Evolutionary conservation across 2,329 filamentous ascomycete genomes (phyloP).

Genomic region (Tetracladium maxilliforme): DNA sequence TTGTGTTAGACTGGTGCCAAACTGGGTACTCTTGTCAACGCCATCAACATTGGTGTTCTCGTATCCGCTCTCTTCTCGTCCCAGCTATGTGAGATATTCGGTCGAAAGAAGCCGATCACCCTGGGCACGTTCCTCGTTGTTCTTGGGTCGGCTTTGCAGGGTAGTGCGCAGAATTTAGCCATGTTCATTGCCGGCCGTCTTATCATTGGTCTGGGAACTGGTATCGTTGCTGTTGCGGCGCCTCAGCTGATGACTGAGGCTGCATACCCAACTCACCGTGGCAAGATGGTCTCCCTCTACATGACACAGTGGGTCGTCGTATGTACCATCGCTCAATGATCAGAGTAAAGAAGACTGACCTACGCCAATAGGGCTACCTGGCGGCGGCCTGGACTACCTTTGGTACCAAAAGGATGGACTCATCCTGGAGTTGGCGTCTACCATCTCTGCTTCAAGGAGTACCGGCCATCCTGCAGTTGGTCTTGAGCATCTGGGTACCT

Average conservation of each 20-base stretch:
- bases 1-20: too few relatives aligned
- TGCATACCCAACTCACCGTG: slow-evolving; percentile 5
- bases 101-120: slow-evolving; percentile 12
- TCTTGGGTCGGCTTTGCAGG: slow-evolving; percentile 13
- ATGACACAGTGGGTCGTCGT: slow-evolving; percentile 16
- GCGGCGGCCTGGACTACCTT: slow-evolving; percentile 23
- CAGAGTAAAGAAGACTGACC: too few relatives aligned
- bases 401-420: slow-evolving; percentile 18
- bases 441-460: slow-evolving; percentile 26
- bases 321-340: too few relatives aligned
- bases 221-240: slow-evolving; percentile 5
- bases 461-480: too few relatives aligned
- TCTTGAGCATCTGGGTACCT: too few relatives aligned
- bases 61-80: too few relatives aligned
- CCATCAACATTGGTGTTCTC: too few relatives aligned
- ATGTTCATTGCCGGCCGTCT: slow-evolving; percentile 8
- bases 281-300: slow-evolving; percentile 12
- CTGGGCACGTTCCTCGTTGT: slow-evolving; percentile 13
- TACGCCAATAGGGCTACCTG: too few relatives aligned
- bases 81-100: slow-evolving; percentile 12
- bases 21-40: too few relatives aligned
- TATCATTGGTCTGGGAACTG: slow-evolving; percentile 7
- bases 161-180: slow-evolving; percentile 7
- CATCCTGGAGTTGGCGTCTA: slow-evolving; percentile 21
- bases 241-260: slow-evolving; percentile 6